Conservation (phyloP, 2,329 filamentous ascomycete species). For the Zopfia rhizophila region DNA sequence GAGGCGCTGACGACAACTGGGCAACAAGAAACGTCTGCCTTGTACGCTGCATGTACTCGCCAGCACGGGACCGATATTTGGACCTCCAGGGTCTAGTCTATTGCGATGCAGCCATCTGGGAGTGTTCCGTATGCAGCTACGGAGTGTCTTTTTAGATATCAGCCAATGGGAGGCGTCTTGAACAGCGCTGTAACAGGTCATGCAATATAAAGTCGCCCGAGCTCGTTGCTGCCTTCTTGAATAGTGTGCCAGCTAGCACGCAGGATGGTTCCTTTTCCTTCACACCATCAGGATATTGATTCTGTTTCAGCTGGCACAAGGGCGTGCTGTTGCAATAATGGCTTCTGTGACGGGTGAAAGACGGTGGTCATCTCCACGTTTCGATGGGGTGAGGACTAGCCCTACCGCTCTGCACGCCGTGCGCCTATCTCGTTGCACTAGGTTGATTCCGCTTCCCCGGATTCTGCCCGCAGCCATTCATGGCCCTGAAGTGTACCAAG, state of each 20-base stretch:
- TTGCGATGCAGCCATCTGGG: slow-evolving; percentile 4
- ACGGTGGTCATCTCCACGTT: slow-evolving; percentile 18
- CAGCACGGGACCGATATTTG: slow-evolving; percentile 10
- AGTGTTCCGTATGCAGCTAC: slow-evolving; percentile 12
- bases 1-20: slow-evolving; percentile 13
- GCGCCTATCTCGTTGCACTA: slow-evolving; percentile 4
- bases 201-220: slow-evolving; percentile 1
- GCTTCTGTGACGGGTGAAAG: too few relatives aligned
- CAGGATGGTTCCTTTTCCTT: too few relatives aligned
- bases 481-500: too few relatives aligned
- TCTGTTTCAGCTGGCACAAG: slow-evolving; percentile 21
- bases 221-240: slow-evolving; percentile 14
- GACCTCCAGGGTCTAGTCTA: neutral
- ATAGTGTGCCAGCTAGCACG: too few relatives aligned
- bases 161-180: slow-evolving; percentile 8
- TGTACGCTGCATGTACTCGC: too few relatives aligned
- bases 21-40: slow-evolving; percentile 6
- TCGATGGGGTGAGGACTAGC: slow-evolving; percentile 12
- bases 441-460: slow-evolving; percentile 23
- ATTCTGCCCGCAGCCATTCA: slow-evolving; percentile 28
- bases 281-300: slow-evolving; percentile 16
- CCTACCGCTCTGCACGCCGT: slow-evolving; percentile 18
- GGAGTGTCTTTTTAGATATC: slow-evolving; percentile 1
- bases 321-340: too few relatives aligned
- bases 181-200: slow-evolving; percentile 4